Base-by-base conservation (phyloP, 192 early-diverging fungal genomes). In the Gonapodya sp. region DNA sequence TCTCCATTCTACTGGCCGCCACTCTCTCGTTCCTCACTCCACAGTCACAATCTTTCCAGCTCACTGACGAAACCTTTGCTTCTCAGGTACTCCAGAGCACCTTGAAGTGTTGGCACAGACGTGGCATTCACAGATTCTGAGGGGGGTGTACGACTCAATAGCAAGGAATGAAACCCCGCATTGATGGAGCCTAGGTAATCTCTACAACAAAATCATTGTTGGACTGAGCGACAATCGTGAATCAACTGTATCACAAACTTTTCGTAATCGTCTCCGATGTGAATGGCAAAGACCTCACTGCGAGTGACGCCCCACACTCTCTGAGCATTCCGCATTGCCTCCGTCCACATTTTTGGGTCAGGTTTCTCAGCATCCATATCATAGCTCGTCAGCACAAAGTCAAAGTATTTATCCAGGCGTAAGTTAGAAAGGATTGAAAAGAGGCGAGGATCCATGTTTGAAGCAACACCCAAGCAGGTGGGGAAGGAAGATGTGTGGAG, bases 301-400 rank as follows among this genome's bases (percentile, higher is more conserved):
- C 8, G 8, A 24, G 8, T 24, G 24, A 16, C 8, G 46, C 46
- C 46, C 46, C 46, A 64, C 46, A 64, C 24, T 64, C 24, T 64
- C 46, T 64, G 8, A 24, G 46, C 46, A 24, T 16, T 64, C 8
- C 46, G 8, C 46, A 64, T 8, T 24, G 46, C 31, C 31, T 33
- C 34, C 2, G 18, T 33, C 75, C 75, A 77, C 18, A 77, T 34
- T 34, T 34, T 8, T 34, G 75, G 8, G 34, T 77, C 31, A 14
- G 75, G 75, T 34, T 77, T 77, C 31, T 77, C 75, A 2, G 31
- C 75, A 33, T 33, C 75, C 2, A 31, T 31, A 16, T 77, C 31
- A 33, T 77, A 77, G 75, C 75, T 77, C 75, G 30, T 34, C 2
- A 77, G 75, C 75, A 34, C 75, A 77, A 77, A 77, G 75, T 77